A percentile compares a stretch with the other conserved stretches of the same genome.
Evolutionary conservation across 495 filamentous ascomycete genomes (phyloP).

Genomic region (Xanthoparmelia taractica): DNA sequence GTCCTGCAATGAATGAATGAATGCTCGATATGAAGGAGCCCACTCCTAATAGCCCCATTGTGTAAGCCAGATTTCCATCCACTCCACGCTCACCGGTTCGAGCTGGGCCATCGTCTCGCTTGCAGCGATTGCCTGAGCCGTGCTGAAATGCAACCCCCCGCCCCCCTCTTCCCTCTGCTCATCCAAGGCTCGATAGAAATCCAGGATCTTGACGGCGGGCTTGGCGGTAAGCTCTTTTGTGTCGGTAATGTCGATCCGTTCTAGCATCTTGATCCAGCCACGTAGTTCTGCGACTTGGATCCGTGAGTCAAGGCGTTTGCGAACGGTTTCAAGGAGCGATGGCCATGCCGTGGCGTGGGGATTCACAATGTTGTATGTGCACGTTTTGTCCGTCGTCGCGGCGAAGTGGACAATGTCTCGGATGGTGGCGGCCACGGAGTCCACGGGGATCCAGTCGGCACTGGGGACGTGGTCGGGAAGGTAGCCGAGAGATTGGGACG

Average conservation of each 20-base stretch:
- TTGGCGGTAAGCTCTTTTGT: slow-evolving; percentile 17
- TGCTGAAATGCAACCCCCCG: slow-evolving; percentile 14
- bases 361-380: slow-evolving; percentile 29
- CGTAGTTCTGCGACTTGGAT: slow-evolving; percentile 16
- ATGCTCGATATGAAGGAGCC: too few species aligned
- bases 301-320: not conserved
- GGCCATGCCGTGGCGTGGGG: slow-evolving; percentile 23
- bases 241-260: slow-evolving; percentile 15
- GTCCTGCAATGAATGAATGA: too few species aligned
- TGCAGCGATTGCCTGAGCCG: slow-evolving; percentile 14
- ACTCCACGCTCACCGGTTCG: slow-evolving; percentile 23
- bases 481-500: slow-evolving; percentile 26
- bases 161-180: slow-evolving; percentile 4
- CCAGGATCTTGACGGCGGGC: slow-evolving; percentile 29
- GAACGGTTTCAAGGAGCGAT: slow-evolving; percentile 20
- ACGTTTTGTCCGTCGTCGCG: not conserved
- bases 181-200: slow-evolving; percentile 25
- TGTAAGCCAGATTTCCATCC: slow-evolving; percentile 45
- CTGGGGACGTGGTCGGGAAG: slow-evolving; percentile 19
- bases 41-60: slow-evolving; percentile 38
- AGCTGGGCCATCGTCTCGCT: slow-evolving; percentile 27
- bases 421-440: slow-evolving; percentile 23
- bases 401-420: slow-evolving; percentile 15
- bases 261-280: slow-evolving; percentile 24
- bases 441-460: slow-evolving; percentile 30